Percentiles rank a stretch among this genome's conserved stretches.
Conservation (phyloP, 345 rosid species). For the Eucalyptus sp. region DNA sequence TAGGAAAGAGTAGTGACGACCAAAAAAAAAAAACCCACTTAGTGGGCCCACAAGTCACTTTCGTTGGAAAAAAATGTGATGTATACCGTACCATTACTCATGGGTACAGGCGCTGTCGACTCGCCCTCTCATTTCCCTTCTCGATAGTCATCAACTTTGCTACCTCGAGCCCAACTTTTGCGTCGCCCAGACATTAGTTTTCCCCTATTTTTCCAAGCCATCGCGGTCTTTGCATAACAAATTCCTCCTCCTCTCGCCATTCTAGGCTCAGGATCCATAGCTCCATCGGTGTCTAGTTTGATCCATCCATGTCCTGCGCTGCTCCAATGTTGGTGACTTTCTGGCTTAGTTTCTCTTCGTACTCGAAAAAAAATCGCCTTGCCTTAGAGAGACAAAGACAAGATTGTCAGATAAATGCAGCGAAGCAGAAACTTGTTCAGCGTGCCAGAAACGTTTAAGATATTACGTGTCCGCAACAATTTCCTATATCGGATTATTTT, state of each 20-base stretch:
- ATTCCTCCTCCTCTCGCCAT: not conserved
- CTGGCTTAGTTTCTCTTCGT: not conserved
- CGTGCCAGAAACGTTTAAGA: not conserved
- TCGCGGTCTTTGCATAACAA: not conserved
- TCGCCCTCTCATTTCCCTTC: not conserved
- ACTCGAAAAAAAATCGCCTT: too few species aligned
- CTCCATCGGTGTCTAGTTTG: not conserved
- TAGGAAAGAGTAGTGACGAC: too few species aligned
- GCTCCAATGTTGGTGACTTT: not conserved
- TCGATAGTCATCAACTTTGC: not conserved
- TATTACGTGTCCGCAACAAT: not conserved
- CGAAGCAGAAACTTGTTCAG: too few species aligned
- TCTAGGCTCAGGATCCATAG: not conserved
- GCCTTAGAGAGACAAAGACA: not conserved
- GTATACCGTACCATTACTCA: too few species aligned
- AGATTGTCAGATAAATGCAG: not conserved
- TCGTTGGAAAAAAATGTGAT: too few species aligned
- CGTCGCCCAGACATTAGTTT: not conserved
- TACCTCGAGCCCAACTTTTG: not conserved
- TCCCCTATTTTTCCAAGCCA: not conserved
- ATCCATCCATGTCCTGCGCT: not conserved
- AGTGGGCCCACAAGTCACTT: too few species aligned
- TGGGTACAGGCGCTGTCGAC: too few species aligned
- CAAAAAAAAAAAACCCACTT: too few species aligned
- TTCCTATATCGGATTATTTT: not conserved